phyloP scores from a whole-genome alignment of 1,284 basidiomycete genomes.

The Boletus albobrunnescens region DNA sequence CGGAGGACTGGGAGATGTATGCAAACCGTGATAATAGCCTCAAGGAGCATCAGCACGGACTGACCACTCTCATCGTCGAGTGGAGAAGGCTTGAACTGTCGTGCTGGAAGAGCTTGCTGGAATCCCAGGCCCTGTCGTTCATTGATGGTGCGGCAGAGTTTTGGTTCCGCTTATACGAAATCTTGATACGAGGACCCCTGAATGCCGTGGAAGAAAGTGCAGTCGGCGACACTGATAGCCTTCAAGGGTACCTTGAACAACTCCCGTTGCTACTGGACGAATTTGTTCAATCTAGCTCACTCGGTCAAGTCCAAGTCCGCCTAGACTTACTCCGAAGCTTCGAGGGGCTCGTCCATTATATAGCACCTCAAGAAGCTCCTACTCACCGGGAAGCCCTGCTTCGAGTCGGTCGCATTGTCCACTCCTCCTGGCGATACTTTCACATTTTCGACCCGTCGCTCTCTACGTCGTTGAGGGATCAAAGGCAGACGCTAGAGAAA shows the following conservation, averaged over 20 bases:
- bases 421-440: conserved; percentile 67
- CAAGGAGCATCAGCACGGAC: conserved; percentile 58
- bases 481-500: conserved; percentile 70
- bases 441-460: conserved; percentile 57
- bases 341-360: conserved; percentile 42
- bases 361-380: conserved; percentile 20
- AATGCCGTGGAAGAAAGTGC: conserved; percentile 42
- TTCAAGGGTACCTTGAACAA: conserved; percentile 57
- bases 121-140: conserved; percentile 65
- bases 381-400: conserved; percentile 34
- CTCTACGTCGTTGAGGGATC: conserved; percentile 48
- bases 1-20: conserved; percentile 96
- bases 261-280: conserved; percentile 80
- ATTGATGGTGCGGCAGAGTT: conserved; percentile 67
- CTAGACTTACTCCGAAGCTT: conserved; percentile 74
- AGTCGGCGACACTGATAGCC: conserved; percentile 31
- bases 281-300: conserved; percentile 73
- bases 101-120: conserved; percentile 83
- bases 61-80: conserved; percentile 77
- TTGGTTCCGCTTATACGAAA: conserved; percentile 93
- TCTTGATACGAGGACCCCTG: conserved; percentile 63
- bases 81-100: conserved; percentile 91
- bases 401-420: conserved; percentile 62
- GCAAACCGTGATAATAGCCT: conserved; percentile 86
- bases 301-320: conserved; percentile 80